A percentile compares a stretch with the other conserved stretches of the same genome.
Conservation (phyloP, 2,329 filamentous ascomycete genomes). For the Xylariaceae sp. region DNA sequence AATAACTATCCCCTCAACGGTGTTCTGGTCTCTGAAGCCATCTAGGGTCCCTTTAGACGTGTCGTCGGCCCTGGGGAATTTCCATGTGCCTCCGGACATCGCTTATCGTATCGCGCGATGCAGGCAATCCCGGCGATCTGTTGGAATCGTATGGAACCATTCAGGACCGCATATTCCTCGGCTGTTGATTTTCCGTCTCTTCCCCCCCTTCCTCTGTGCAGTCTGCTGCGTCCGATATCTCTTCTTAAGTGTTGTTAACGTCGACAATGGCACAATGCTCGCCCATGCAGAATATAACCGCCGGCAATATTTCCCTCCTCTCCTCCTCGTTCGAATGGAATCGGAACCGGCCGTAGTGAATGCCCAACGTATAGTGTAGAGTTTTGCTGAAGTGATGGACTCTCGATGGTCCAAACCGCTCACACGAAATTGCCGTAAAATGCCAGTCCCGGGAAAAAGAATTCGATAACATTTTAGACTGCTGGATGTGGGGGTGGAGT, state of each 20-base stretch:
- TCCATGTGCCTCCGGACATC: conserved; percentile 13
- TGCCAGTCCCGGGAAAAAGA: too few species aligned
- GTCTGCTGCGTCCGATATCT: neutral
- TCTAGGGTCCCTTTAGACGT: conserved; percentile 26
- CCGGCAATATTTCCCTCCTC: too few species aligned
- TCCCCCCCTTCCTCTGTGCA: neutral
- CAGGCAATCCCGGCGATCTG: conserved; percentile 12
- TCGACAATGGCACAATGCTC: too few species aligned
- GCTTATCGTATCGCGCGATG: conserved; percentile 14
- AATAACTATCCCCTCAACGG: conserved; percentile 24
- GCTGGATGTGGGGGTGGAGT: conserved; percentile 19
- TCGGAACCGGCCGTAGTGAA: too few species aligned
- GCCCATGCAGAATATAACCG: too few species aligned
- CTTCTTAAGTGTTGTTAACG: too few species aligned
- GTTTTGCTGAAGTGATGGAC: too few species aligned
- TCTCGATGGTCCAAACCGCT: too few species aligned
- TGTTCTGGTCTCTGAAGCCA: conserved; percentile 22
- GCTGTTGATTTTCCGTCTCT: neutral
- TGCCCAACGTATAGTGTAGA: too few species aligned
- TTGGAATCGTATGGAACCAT: neutral
- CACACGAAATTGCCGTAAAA: too few species aligned
- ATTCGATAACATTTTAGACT: neutral
- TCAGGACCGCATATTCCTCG: conserved; percentile 15
- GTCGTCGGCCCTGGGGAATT: conserved; percentile 21
- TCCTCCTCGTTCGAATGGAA: too few species aligned